Base-by-base conservation (phyloP, 2,329 filamentous ascomycete genomes). In the Ascochyta rabiei region DNA sequence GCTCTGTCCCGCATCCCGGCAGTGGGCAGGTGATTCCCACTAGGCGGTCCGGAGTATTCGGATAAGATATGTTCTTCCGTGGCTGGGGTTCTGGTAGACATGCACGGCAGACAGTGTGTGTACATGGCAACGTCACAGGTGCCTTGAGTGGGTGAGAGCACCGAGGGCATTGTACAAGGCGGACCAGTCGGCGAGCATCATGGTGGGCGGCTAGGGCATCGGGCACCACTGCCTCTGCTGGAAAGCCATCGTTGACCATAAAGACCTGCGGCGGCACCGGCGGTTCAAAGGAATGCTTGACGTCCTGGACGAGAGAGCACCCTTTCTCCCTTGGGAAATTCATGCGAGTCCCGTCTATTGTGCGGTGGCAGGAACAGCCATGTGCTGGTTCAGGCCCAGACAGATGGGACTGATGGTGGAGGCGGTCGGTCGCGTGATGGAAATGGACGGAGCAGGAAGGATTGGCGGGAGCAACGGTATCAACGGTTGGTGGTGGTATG, bases 121-220 rank as follows among this genome's bases (percentile, higher is more conserved):
- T 91, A 71, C 93, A 97, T 5, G 92, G 91, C 4, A 96, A 78
- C 0, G 89, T 89, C 52, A 91, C 81, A 5, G 92, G 90, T 8
- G 85, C 80, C 40, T 77, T 80, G 26, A 95, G 79, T 1, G 89
- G 87, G 38, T 79, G 79, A 3, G 87, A 90, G 73, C 93, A 96
- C 59, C 83, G 78, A 10, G 82, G 82, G 71, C 93, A 97, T 76
- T 96, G 91, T 48, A 95, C 82, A 35, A 95, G 78, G 38, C 87
- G 87, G 57, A 96, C 81, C 49, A 92, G 79, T 53, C 84, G 78
- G 60, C 89, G 82, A 16, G 85, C 83, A 70, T 87, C 80, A 59
- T 78, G 76, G 61, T 80, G 76, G 28, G 83, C 80, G 59, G 79
- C 77, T 56, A 84, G 73, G 47, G 72, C 74, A 39, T 60, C 64